These are phyloP conservation scores for Waltergamsia citrina DNA, from an alignment of 2,329 filamentous ascomycete species.

Conservation along the genomic window DNA sequence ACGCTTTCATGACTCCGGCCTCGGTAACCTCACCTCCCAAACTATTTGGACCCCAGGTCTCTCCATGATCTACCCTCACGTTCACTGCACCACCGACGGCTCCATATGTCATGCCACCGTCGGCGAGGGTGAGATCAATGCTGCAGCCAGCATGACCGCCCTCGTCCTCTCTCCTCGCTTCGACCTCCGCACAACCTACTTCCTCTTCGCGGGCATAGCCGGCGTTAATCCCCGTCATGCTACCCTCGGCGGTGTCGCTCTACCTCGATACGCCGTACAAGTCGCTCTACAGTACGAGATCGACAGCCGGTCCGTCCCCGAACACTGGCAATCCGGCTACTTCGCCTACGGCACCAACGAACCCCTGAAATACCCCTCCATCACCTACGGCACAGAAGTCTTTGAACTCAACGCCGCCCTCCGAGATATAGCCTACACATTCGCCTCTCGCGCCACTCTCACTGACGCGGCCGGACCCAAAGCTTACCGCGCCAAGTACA, in stretches of 20 bases:
- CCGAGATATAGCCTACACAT: slow-evolving; percentile 38
- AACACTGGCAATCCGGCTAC: slow-evolving; percentile 58
- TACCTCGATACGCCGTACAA: slow-evolving; percentile 62
- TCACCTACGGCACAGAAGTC: slow-evolving; percentile 60
- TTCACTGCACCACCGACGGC: slow-evolving; percentile 52
- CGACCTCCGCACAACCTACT: slow-evolving; percentile 59
- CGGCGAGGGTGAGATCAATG: slow-evolving; percentile 67
- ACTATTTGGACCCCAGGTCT: slow-evolving; percentile 53
- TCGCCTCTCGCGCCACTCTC: slow-evolving; percentile 42
- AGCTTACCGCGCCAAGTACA: slow-evolving; percentile 46
- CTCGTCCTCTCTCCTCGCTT: slow-evolving; percentile 53
- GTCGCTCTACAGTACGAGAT: slow-evolving; percentile 71
- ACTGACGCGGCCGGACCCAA: slow-evolving; percentile 37
- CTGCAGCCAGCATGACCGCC: slow-evolving; percentile 55
- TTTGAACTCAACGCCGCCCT: slow-evolving; percentile 55
- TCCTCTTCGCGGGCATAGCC: slow-evolving; percentile 62
- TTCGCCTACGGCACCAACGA: slow-evolving; percentile 49
- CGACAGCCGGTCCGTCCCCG: slow-evolving; percentile 57
- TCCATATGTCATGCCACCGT: slow-evolving; percentile 60
- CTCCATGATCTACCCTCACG: slow-evolving; percentile 54
- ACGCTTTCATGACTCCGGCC: slow-evolving; percentile 31
- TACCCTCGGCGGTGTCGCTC: slow-evolving; percentile 57
- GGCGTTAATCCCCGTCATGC: slow-evolving; percentile 62
- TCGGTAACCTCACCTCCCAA: slow-evolving; percentile 45
- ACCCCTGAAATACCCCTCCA: slow-evolving; percentile 47